Evolutionary conservation across 1,284 basidiomycete species (phyloP), one percentile per base, ranked within the genome.

Genomic region (Cutaneotrichosporon sp.): DNA sequence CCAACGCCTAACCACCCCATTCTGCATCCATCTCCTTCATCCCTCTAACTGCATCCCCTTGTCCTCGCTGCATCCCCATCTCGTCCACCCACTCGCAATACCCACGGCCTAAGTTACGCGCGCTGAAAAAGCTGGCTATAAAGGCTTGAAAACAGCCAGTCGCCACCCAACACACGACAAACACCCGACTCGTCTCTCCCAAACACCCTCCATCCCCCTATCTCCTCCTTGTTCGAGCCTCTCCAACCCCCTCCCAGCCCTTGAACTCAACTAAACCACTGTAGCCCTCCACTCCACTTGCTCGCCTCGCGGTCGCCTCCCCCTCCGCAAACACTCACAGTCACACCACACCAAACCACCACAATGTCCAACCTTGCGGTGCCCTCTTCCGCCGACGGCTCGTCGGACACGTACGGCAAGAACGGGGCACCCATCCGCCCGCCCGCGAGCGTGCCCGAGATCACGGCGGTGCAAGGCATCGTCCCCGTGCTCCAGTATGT

Each of bases 391-490:
- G 18, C 63, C 42, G 53, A 59, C 21, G 42, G 50, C 34, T 36
- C 34, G 34, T 36, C 34, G 8, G 61, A 62, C 31, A 59, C 66
- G 61, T 69, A 69, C 52, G 67, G 67, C 60, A 66, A 66, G 63
- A 64, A 53, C 31, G 67, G 62, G 5, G 56, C 61, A n/a, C 67
- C 67, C 32, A 57, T 65, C 40, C 62, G 66, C 16, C 63, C 69
- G 8, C 65, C 65, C 21, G 70, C 72, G 22, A 74, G 75, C 63
- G 78, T 81, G n/a, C 78, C 78, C 57, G 79, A 94, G 78, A 95
- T 95, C 72, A 94, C 92, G 26, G 91, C 91, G 56, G 93, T 96
- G 31, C 91, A 95, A 79, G 93, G 93, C 62, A 92, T 96, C 72
- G 93, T 96, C 5, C 93, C 93, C 40, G 96, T 92, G 6, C 85